Conservation (phyloP, 371 early-diverging fungal species). For the Mucor indicus region DNA sequence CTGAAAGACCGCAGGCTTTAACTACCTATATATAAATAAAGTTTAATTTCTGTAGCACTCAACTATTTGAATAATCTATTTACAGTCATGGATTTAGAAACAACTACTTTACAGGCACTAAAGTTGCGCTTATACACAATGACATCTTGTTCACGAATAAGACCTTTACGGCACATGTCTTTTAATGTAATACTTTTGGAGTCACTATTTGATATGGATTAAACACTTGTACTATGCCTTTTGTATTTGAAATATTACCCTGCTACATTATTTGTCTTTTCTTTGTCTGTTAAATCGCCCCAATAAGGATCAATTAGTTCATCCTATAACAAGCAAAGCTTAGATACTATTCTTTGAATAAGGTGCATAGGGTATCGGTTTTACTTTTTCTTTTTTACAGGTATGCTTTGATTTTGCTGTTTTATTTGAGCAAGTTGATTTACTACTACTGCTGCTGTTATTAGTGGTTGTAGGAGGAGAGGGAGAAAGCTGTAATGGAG, state of each 20-base stretch:
- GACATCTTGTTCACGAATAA: constrained; percentile 46
- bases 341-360: too few relatives aligned
- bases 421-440: constrained; percentile 1
- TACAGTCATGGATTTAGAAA: constrained; percentile 48
- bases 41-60: too few relatives aligned
- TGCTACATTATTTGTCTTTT: constrained; percentile 46
- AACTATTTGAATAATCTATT: too few relatives aligned
- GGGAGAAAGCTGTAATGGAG: constrained; percentile 5
- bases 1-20: constrained; percentile 43
- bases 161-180: constrained; percentile 50
- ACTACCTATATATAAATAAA: constrained; percentile 31
- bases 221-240: too few relatives aligned
- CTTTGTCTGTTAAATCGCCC: constrained; percentile 37
- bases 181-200: constrained; percentile 49
- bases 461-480: constrained; percentile 1
- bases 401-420: constrained; percentile 1
- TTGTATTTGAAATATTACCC: too few relatives aligned
- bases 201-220: constrained; percentile 23
- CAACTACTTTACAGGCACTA: constrained; percentile 49
- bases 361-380: too few relatives aligned
- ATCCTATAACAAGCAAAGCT: too few relatives aligned
- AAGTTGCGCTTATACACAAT: constrained; percentile 53
- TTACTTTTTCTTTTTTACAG: too few relatives aligned
- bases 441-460: constrained; percentile 6
- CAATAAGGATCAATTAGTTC: not conserved